phyloP scores from a whole-genome alignment of 176 grass and related monocot genomes.

The Stipa capillata region DNA sequence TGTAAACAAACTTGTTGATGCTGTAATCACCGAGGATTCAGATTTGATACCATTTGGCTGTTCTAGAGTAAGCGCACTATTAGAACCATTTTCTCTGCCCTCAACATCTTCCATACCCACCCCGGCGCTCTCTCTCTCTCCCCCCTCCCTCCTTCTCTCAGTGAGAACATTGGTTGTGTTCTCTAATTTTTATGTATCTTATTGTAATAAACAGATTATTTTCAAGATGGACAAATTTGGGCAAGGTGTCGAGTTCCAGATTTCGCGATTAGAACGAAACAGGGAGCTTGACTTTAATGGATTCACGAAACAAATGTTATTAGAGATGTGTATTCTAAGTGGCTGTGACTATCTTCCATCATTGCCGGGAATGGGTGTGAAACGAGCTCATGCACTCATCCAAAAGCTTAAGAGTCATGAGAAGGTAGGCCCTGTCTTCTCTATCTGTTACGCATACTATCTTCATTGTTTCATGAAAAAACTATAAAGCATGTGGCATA shows the following conservation, averaged over 20 bases:
- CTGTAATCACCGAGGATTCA: slow-evolving; percentile 93
- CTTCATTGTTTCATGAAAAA: background rate
- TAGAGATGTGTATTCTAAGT: slow-evolving; percentile 99
- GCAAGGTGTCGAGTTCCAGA: slow-evolving; percentile 83
- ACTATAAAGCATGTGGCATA: background rate
- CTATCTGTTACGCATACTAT: background rate
- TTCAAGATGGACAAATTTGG: slow-evolving; percentile 99
- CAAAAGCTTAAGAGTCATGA: slow-evolving; percentile 75
- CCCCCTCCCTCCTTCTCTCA: background rate
- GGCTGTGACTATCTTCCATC: slow-evolving; percentile 96
- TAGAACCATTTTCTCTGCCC: background rate
- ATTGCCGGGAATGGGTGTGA: slow-evolving; percentile 91
- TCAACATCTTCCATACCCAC: background rate
- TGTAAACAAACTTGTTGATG: slow-evolving; percentile 91
- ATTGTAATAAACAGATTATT: slow-evolving; percentile 55
- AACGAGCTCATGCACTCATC: slow-evolving; percentile 80
- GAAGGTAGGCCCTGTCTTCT: slow-evolving; percentile 50
- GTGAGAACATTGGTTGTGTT: background rate
- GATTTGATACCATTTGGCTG: slow-evolving; percentile 99
- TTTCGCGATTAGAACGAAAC: slow-evolving; percentile 50
- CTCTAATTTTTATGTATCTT: background rate
- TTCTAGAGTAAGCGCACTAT: slow-evolving; percentile 66
- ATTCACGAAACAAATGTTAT: slow-evolving; percentile 84
- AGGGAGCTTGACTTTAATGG: slow-evolving; percentile 81
- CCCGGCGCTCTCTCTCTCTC: background rate